Evolutionary conservation across 192 early-diverging fungal species (phyloP).

Genomic region (Linnemannia hyalina): DNA sequence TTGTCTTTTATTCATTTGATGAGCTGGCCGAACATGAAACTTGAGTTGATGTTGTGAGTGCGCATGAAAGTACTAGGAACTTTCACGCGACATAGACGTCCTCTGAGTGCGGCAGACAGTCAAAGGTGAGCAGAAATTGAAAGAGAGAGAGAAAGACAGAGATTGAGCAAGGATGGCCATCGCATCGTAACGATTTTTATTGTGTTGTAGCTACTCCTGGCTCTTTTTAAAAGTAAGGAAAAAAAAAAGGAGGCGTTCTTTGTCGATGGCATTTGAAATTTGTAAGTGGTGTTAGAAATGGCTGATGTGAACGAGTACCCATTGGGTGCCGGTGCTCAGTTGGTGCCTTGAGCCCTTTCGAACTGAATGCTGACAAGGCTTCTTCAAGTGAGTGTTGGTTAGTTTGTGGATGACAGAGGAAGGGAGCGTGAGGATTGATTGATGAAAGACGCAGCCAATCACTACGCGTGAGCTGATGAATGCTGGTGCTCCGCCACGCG

Average conservation of each 20-base stretch:
- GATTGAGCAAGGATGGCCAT: neutral
- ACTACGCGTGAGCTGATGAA: too few relatives aligned
- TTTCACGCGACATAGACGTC: neutral
- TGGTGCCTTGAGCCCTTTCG: neutral
- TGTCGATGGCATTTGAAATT: neutral
- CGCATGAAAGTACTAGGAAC: neutral
- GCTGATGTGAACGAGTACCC: too few relatives aligned
- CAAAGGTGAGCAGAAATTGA: neutral
- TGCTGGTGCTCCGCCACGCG: too few relatives aligned
- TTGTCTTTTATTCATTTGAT: neutral
- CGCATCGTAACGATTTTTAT: neutral
- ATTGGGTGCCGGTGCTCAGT: neutral
- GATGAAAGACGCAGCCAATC: too few relatives aligned
- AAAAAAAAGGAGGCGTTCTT: neutral
- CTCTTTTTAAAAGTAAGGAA: neutral
- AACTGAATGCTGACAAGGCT: too few relatives aligned
- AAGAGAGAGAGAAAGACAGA: neutral
- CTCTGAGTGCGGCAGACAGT: too few relatives aligned
- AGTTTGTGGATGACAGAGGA: too few relatives aligned
- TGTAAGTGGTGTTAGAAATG: neutral
- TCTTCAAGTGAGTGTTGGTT: too few relatives aligned
- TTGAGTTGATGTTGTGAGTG: neutral
- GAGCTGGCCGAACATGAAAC: neutral
- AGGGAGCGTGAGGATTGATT: too few relatives aligned
- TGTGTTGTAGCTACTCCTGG: neutral